Conservation (phyloP, 2,329 filamentous ascomycete genomes). For the Diplodia mutila region DNA sequence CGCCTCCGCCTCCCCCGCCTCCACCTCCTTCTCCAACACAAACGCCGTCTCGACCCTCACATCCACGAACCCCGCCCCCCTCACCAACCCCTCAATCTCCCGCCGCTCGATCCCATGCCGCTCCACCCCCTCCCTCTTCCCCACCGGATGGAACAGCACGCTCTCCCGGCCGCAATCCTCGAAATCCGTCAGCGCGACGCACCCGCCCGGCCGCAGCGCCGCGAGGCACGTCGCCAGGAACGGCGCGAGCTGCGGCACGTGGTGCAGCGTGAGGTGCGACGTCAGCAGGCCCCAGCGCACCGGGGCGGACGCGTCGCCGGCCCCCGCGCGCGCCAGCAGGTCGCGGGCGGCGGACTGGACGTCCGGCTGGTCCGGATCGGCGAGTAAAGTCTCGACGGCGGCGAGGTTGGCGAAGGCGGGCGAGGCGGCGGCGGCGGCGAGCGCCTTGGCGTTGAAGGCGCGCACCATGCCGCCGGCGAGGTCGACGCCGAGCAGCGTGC, state of each 20-base stretch:
- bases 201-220: slow-evolving; percentile 53
- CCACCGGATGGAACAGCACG: slow-evolving; percentile 56
- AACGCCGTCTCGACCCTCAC: slow-evolving; percentile 55
- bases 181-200: slow-evolving; percentile 60
- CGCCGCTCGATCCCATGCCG: slow-evolving; percentile 54
- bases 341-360: slow-evolving; percentile 29
- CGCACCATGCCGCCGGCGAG: slow-evolving; percentile 60
- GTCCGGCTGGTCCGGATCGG: slow-evolving; percentile 44
- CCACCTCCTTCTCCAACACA: slow-evolving; percentile 54
- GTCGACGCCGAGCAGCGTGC: slow-evolving; percentile 57
- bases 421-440: not conserved
- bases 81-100: slow-evolving; percentile 50
- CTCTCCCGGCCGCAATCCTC: slow-evolving; percentile 59
- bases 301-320: not conserved
- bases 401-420: slow-evolving; percentile 46
- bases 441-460: slow-evolving; percentile 53
- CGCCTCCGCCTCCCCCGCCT: slow-evolving; percentile 47
- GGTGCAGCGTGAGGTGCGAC: slow-evolving; percentile 60
- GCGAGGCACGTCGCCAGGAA: slow-evolving; percentile 53
- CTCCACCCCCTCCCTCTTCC: slow-evolving; percentile 59
- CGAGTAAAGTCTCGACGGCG: slow-evolving; percentile 53
- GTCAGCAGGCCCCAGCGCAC: slow-evolving; percentile 55
- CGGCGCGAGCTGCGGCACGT: slow-evolving; percentile 52
- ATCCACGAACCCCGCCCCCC: slow-evolving; percentile 54
- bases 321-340: slow-evolving; percentile 40